Base-by-base conservation (phyloP, 176 grass and related monocot species). In the Thalia dealbata region DNA sequence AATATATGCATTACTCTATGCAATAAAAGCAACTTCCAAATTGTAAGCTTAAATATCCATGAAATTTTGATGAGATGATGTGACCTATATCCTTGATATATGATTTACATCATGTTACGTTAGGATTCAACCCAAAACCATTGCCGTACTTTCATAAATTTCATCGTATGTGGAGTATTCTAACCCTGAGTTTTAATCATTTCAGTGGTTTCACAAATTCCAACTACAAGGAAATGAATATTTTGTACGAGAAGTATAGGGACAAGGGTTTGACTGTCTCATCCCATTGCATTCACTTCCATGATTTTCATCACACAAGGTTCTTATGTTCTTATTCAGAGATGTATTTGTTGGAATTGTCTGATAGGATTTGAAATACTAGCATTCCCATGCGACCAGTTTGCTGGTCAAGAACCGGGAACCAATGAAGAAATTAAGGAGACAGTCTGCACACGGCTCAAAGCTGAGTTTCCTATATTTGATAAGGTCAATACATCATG, bases 151-250 rank as follows among this genome's bases (percentile, higher is more conserved):
- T 43, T 54, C 19, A 9, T 1, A 32, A 16, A 66, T 32, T 66
- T 66, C 26, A n/a, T 56, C 7, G 7, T 58, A n/a, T 58, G 1
- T 58, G 54, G 2, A 21, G 6, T n/a, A 3, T 5, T 58, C 16
- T n/a, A 16, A 58, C 19, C 19, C 54, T 9, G 3, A 30, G 21
- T 27, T n/a, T 54, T 54, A 21, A 27, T 62, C 44, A 35, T 18
- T 75, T 38, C 42, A 75, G 73, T 63, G 58, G 73, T 26, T 48
- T 75, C 55, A 75, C 73, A 26, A 18, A 75, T 25, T 63, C 73
- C 73, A 75, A 75, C 73, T 75, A 75, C 73, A 75, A 75, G 14
- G 73, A 75, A 45, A 45, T 75, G 73, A 75, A 75, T 63, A 22
- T 48, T 45, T 5, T 75, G 38, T 75, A 75, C 13, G 73, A 75